Evolutionary conservation across 1,284 basidiomycete species (phyloP), one percentile per base, ranked within the genome.

Genomic region (Apiotrichum laibachii): DNA sequence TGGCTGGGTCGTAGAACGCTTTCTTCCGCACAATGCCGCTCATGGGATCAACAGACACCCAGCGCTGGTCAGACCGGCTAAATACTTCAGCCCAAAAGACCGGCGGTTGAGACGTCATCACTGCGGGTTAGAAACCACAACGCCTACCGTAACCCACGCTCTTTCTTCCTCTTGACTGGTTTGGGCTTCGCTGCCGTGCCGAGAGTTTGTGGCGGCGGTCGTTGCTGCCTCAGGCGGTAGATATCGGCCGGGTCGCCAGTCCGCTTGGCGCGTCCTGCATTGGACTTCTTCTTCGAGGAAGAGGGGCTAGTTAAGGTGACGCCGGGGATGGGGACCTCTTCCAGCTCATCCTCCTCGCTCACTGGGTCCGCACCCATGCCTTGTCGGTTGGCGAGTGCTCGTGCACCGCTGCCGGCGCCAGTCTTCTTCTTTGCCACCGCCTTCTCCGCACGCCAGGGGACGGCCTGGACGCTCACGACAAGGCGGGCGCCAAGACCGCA

Each of bases 51-150:
- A 98, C 87, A 0, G 92, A 88, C 19, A 98, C 81, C 95, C 95
- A 99, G 44, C 87, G 86, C 48, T 85, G 86, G 77, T 97, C 93
- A 1, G 93, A 86, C 19, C 90, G 86, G 33, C 90, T 94, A 77
- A 94, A 99, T 0, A 97, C 90, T 77, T 99, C 96, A 1, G 90
- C 92, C 96, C 95, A 99, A 77, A 94, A 92, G 3, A 95, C 88
- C 0, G 95, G 96, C 1, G 93, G 88, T n/a, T 77, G 72, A 3
- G 67, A 56, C 0, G 66, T 64, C 33, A 79, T 64, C 57, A 76
- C 77, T 77, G 45, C 26, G 11, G 11, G 48, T 56, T 44, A 58
- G 47, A 19, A 15, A 10, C 5, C 5, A n/a, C 22, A 19, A 5
- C 15, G n/a, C 3, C 16, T 7, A 9, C 5, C 11, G 11, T 22